phyloP scores from a whole-genome alignment of 1,284 basidiomycete species.

The Pseudozyma hubeiensis region DNA sequence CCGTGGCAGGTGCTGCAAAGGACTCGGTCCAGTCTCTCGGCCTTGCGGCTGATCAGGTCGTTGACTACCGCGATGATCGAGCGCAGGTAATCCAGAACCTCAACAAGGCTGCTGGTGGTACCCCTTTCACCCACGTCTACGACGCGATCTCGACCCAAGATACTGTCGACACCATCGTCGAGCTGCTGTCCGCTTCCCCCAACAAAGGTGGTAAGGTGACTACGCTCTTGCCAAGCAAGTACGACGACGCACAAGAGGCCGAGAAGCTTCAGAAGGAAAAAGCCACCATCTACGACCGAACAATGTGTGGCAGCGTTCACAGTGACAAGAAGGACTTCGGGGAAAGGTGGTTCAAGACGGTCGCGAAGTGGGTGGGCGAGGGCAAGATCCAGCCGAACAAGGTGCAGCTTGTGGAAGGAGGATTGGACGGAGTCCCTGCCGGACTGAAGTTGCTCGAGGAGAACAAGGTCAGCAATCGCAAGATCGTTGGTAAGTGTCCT shows the following conservation, averaged over 20 bases:
- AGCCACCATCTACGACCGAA: constrained; percentile 11
- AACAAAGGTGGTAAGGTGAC: constrained; percentile 27
- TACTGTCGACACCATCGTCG: constrained; percentile 45
- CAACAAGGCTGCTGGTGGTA: constrained; percentile 26
- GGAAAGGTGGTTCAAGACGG: constrained; percentile 50
- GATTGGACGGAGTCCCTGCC: constrained; percentile 43
- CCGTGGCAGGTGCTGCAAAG: constrained; percentile 50
- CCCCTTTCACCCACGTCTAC: constrained; percentile 48
- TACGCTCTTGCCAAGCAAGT: constrained; percentile 8
- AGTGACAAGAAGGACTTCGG: constrained; percentile 47
- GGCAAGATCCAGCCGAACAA: constrained; percentile 59
- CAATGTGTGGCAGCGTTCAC: constrained; percentile 20
- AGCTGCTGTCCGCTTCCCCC: constrained; percentile 36
- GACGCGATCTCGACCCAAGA: constrained; percentile 54
- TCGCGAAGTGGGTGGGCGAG: constrained; percentile 54
- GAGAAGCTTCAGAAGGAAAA: constrained; percentile 20
- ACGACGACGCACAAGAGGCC: constrained; percentile 14
- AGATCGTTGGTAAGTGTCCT: constrained; percentile 66
- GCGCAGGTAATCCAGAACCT: constrained; percentile 45
- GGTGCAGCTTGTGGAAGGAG: constrained; percentile 49
- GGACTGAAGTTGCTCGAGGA: constrained; percentile 54
- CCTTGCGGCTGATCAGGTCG: constrained; percentile 14
- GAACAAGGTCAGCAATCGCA: constrained; percentile 63
- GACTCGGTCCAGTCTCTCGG: constrained; percentile 20
- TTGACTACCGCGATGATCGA: constrained; percentile 48